Evolutionary conservation across 495 filamentous ascomycete genomes (phyloP).

Genomic region (Lepraria neglecta): DNA sequence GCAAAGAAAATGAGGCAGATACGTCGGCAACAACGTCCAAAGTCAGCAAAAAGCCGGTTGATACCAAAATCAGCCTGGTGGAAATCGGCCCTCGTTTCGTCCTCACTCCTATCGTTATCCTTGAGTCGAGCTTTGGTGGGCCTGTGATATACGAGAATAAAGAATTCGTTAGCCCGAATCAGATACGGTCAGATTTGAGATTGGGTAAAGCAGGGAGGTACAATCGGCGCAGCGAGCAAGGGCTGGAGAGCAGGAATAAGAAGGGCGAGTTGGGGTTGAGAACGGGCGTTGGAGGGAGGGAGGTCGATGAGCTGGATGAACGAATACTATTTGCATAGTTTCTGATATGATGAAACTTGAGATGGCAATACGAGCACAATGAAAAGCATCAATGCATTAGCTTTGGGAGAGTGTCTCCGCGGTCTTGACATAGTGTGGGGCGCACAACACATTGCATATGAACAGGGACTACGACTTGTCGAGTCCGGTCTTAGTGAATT

Average conservation of each 20-base stretch:
- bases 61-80: constrained; percentile 73
- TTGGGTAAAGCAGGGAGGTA: constrained; percentile 68
- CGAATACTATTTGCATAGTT: constrained; percentile 74
- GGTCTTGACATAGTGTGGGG: too few species aligned
- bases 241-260: constrained; percentile 65
- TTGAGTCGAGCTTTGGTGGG: constrained; percentile 91
- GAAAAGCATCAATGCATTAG: too few species aligned
- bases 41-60: constrained; percentile 36
- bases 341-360: too few species aligned
- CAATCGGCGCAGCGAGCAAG: constrained; percentile 63
- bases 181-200: constrained; percentile 75
- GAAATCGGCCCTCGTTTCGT: constrained; percentile 96
- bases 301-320: constrained; percentile 70
- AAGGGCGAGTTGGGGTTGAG: constrained; percentile 68
- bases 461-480: too few species aligned
- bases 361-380: too few species aligned
- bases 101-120: constrained; percentile 89
- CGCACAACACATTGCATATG: too few species aligned
- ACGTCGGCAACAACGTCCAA: constrained; percentile 33
- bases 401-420: too few species aligned
- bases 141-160: constrained; percentile 99
- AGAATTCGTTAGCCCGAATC: constrained; percentile 94
- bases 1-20: constrained; percentile 32
- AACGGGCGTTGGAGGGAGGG: constrained; percentile 53
- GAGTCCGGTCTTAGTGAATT: too few species aligned